Conservation (phyloP, 495 filamentous ascomycete genomes). For the Aspergillus hancockii region DNA sequence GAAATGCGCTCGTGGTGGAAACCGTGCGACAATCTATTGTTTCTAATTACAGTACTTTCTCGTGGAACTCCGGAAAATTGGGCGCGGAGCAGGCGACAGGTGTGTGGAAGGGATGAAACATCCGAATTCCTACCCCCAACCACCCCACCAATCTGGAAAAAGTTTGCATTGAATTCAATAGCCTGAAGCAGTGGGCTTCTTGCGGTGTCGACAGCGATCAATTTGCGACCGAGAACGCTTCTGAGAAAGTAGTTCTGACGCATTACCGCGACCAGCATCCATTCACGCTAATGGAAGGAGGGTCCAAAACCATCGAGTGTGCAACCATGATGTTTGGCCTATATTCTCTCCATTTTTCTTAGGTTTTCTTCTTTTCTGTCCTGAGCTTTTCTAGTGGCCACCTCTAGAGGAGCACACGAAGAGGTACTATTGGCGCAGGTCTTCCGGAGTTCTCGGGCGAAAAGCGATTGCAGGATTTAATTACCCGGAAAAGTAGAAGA, state of each 20-base stretch:
- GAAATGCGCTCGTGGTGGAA: not conserved
- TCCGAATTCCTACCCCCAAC: not conserved
- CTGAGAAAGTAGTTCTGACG: not conserved
- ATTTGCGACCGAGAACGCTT: not conserved
- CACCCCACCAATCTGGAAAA: not conserved
- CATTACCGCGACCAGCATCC: not conserved
- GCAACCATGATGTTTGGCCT: too few species aligned
- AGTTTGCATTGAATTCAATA: not conserved
- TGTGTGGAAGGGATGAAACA: constrained; percentile 3
- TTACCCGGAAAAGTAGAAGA: not conserved
- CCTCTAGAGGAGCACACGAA: not conserved
- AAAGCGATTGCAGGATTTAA: not conserved
- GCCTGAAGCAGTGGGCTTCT: not conserved
- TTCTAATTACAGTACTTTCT: not conserved
- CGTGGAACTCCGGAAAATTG: not conserved
- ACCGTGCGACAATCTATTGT: not conserved
- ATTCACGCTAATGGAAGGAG: too few species aligned
- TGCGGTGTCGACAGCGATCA: not conserved
- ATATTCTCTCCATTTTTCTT: not conserved
- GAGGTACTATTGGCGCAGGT: not conserved
- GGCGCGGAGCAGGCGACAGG: not conserved
- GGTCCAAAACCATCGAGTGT: too few species aligned
- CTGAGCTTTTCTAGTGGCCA: not conserved
- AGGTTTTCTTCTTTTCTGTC: not conserved
- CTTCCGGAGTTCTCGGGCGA: not conserved